Base-by-base conservation (phyloP, 2,329 filamentous ascomycete genomes). In the Exophiala xenobiotica region DNA sequence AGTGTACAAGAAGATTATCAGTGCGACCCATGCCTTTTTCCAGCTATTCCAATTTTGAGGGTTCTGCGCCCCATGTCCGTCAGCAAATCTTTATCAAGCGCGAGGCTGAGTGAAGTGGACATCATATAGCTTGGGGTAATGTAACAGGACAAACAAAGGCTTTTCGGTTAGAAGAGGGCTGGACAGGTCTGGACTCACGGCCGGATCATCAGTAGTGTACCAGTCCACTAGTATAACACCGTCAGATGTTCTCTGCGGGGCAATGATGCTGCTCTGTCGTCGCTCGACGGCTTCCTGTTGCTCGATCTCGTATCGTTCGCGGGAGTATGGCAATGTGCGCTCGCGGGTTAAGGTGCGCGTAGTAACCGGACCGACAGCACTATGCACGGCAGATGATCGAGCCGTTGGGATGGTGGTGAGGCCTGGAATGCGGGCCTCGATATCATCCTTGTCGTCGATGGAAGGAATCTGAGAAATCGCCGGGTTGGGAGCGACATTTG, bases 141-240 rank as follows among this genome's bases (percentile, higher is more conserved):
- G n/a, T 14, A 35, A 14, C 4, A 35, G 31, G n/a, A n/a, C 12
- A 35, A 35, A 31, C 12, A 12, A 27, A 27, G 7, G 27, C 11
- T 14, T 5, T 16, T 16, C 12, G 5, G 31, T 16, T n/a, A 33
- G n/a, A 9, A 14, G 31, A 3, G 31, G 31, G 3, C 9, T 14
- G n/a, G n/a, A n/a, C n/a, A n/a, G n/a, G n/a, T n/a, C 18, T 16
- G 12, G 31, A 35, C 31, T 35, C 8, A 35, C 31, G 4, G 71
- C 77, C 3, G 69, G 64, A 56, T 82, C 80, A 53, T 82, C 78
- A 12, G 74, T 77, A 37, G 70, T 75, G 44, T 68, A 69, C 67
- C 67, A 69, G 39, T 68, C 66, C 18, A 68, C 63, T 1, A 69
- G 60, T 27, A 67, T 64, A n/a, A 63, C 41, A n/a, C 68, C 68